phyloP scores from a whole-genome alignment of 1,284 basidiomycete species.

The Phylloporus gajari region DNA sequence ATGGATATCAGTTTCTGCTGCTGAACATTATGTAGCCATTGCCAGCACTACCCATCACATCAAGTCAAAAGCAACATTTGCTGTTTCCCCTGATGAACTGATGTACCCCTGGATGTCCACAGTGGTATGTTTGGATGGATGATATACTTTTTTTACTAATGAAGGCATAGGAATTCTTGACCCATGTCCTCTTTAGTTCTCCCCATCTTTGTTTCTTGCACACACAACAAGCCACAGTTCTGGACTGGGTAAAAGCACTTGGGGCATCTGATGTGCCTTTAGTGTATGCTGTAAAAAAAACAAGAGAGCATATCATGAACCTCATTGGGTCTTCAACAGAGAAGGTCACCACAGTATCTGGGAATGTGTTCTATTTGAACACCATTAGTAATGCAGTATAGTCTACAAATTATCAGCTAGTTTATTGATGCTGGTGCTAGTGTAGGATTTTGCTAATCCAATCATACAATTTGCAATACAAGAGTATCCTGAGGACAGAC shows the following conservation, averaged over 20 bases:
- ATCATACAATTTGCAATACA: conserved; percentile 34
- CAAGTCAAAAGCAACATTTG: not conserved
- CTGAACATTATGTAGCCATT: not conserved
- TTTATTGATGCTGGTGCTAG: not conserved
- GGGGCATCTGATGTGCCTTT: conserved; percentile 38
- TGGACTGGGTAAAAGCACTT: conserved; percentile 41
- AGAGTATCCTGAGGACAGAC: conserved; percentile 40
- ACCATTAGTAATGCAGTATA: conserved; percentile 12
- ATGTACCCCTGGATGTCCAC: conserved; percentile 30
- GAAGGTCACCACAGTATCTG: not conserved
- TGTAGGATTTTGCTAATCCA: conserved; percentile 42
- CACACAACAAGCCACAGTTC: conserved; percentile 19
- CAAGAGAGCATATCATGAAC: conserved; percentile 44
- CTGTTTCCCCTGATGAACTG: conserved; percentile 1
- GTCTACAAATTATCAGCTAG: not conserved
- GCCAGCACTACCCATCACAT: not conserved
- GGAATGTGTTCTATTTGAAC: conserved; percentile 29
- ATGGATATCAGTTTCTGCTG: not conserved
- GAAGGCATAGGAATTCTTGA: conserved; percentile 14
- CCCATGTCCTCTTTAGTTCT: conserved; percentile 15
- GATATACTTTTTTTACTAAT: not conserved
- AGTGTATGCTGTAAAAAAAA: conserved; percentile 27
- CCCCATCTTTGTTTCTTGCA: conserved; percentile 12
- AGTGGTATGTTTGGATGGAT: not conserved
- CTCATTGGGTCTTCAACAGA: conserved; percentile 19